A percentile compares a stretch with the other conserved stretches of the same genome.
Evolutionary conservation across 176 grass and related monocot species (phyloP).

Genomic region (Poa pratensis): DNA sequence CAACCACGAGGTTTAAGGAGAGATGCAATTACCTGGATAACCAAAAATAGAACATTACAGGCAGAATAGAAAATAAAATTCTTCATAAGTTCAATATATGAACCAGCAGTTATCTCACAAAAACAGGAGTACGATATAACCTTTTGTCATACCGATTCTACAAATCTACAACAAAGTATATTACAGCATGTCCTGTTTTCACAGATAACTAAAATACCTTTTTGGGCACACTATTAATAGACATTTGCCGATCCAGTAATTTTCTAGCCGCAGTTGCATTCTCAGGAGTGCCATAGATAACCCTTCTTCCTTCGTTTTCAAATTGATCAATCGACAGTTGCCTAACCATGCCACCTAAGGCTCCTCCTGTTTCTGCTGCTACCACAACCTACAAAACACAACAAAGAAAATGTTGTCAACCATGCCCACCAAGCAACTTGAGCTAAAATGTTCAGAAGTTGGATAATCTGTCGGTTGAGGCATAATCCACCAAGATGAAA

Average conservation of each 20-base stretch:
- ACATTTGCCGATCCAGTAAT: constrained; percentile 94
- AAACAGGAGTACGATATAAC: constrained; percentile 8
- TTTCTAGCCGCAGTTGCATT: constrained; percentile 96
- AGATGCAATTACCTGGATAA: constrained; percentile 77
- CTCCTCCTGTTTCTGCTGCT: constrained; percentile 97
- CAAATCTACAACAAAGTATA: constrained; percentile 22
- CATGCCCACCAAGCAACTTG: neutral
- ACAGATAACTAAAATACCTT: constrained; percentile 62
- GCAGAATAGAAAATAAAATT: neutral
- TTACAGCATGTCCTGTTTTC: neutral
- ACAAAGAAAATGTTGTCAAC: constrained; percentile 22
- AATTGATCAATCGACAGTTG: constrained; percentile 99
- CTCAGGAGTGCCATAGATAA: constrained; percentile 95
- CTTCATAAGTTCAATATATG: constrained; percentile 15
- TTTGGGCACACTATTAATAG: constrained; percentile 95
- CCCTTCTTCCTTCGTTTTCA: constrained; percentile 98
- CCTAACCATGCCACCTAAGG: constrained; percentile 97
- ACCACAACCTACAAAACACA: constrained; percentile 72
- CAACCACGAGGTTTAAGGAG: constrained; percentile 98
- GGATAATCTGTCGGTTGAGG: neutral
- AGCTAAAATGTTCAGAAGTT: neutral
- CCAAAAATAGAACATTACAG: constrained; percentile 37
- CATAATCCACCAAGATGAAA: constrained; percentile 20
- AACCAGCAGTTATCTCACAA: constrained; percentile 1
- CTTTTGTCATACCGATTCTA: constrained; percentile 5